A percentile compares a stretch with the other conserved stretches of the same genome.
Conservation (phyloP, 768 basidiomycete species). For the Russula griseocarnosa region DNA sequence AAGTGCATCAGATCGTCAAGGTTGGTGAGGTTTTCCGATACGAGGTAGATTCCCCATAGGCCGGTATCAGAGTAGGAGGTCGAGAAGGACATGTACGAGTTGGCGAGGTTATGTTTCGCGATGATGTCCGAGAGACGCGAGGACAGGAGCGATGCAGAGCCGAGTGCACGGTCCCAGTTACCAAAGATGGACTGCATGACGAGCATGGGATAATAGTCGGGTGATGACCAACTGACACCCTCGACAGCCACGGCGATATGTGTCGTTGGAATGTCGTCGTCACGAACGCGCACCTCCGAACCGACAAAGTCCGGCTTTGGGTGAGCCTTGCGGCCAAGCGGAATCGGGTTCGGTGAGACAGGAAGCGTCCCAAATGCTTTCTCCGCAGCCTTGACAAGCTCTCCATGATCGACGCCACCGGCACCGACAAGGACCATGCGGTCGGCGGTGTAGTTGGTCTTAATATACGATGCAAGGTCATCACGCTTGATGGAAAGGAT, state of each 20-base stretch:
- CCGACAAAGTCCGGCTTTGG: slow-evolving; percentile 82
- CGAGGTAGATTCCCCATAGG: slow-evolving; percentile 97
- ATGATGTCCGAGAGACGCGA: slow-evolving; percentile 90
- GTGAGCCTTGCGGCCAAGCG: slow-evolving; percentile 76
- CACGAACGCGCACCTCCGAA: slow-evolving; percentile 91
- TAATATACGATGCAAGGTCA: slow-evolving; percentile 87
- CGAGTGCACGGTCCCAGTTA: slow-evolving; percentile 98
- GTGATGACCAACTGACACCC: slow-evolving; percentile 95
- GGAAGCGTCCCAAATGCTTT: slow-evolving; percentile 90
- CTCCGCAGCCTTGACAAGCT: slow-evolving; percentile 92
- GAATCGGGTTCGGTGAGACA: slow-evolving; percentile 80
- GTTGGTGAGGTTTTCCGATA: slow-evolving; percentile 90
- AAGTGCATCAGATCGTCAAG: slow-evolving; percentile 93
- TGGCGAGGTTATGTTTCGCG: slow-evolving; percentile 91
- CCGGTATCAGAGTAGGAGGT: slow-evolving; percentile 98
- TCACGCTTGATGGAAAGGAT: slow-evolving; percentile 92
- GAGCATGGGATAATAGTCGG: slow-evolving; percentile 99
- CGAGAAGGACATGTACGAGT: slow-evolving; percentile 99
- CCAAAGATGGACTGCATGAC: slow-evolving; percentile 97
- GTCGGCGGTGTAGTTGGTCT: slow-evolving; percentile 97
- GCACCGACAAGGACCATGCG: slow-evolving; percentile 98
- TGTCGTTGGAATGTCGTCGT: slow-evolving; percentile 84
- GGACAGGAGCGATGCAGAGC: slow-evolving; percentile 82
- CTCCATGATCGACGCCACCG: slow-evolving; percentile 88
- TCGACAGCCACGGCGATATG: slow-evolving; percentile 97